Evolutionary conservation across 106 monocot species (phyloP), one percentile per base, ranked within the genome.

Genomic region (Dendrobium nobile): DNA sequence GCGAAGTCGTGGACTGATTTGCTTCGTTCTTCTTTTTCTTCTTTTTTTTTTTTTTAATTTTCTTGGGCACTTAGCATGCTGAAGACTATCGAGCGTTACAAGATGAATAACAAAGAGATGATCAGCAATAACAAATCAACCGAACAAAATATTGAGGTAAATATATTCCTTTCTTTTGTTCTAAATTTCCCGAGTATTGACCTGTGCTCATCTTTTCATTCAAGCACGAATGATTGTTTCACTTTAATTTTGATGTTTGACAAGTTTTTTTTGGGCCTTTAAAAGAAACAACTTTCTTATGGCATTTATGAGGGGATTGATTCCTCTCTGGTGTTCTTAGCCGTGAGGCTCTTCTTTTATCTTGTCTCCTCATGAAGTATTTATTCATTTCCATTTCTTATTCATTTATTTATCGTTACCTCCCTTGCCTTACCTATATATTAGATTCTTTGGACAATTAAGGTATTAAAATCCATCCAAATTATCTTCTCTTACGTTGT

Each of bases 41-140:
- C 47, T 48, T 82, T 48, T 77, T 0, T 22, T 11, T 31, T 31
- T 31, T 31, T 31, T 31, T 31, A 41, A 37, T 37, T 37, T 37
- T 37, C 37, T 37, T 41, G 70, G 15, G 67, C 48, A 40, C 13
- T 75, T 15, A 91, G 91, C 84, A 88, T 82, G 86, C 80, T 77
- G 78, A 84, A 78, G 45, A 86, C 82, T 45, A 88, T 88, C 78
- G 84, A 88, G 47, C 85, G 91, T 40, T 91, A 91, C 75, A 86
- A 19, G 77, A 41, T 20, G 54, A 81, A 86, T 8, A 31, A 80
- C 22, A 86, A 84, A 42, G 82, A 77, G 19, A 22, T 15, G 8
- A 75, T 11, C 77, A 54, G 20, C 56, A 75, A 80, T 27, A 56
- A 41, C 31, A 78, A 54, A 80, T 51, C 20, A 55, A 78, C 68